Percentiles rank a stretch among this genome's conserved stretches.
Conservation (phyloP, 345 rosid species). For the Excoecaria agallocha region DNA sequence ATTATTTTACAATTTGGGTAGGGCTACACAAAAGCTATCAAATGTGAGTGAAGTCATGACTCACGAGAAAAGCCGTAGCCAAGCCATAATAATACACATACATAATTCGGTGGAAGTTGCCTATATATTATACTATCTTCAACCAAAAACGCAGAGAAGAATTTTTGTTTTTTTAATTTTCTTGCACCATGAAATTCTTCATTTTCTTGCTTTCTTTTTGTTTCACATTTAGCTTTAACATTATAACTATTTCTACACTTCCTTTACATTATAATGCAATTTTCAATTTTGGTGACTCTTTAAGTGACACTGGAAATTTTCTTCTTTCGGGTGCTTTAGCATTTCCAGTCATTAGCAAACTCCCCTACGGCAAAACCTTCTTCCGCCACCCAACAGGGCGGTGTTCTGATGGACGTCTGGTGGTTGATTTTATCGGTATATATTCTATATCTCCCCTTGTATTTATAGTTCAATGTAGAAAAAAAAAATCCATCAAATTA, state of each 20-base stretch:
- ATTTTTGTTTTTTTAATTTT: neutral
- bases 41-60: no score
- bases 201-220: neutral
- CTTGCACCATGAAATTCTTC: conserved; percentile 9
- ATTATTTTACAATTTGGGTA: no score
- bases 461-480: neutral
- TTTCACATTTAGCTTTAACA: neutral
- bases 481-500: neutral
- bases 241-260: conserved; percentile 22
- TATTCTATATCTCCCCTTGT: neutral
- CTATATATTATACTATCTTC: no score
- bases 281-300: conserved; percentile 77
- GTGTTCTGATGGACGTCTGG: conserved; percentile 70
- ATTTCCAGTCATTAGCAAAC: conserved; percentile 49
- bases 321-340: conserved; percentile 47
- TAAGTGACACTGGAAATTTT: conserved; percentile 73
- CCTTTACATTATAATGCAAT: conserved; percentile 50
- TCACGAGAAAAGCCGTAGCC: neutral
- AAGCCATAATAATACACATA: neutral
- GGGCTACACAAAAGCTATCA: no score
- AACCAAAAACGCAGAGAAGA: neutral
- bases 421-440: conserved; percentile 64
- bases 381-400: conserved; percentile 60
- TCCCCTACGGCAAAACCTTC: conserved; percentile 63
- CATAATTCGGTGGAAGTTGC: neutral